Base-by-base conservation (phyloP, 2,329 filamentous ascomycete species). In the Clonostachys byssicola region DNA sequence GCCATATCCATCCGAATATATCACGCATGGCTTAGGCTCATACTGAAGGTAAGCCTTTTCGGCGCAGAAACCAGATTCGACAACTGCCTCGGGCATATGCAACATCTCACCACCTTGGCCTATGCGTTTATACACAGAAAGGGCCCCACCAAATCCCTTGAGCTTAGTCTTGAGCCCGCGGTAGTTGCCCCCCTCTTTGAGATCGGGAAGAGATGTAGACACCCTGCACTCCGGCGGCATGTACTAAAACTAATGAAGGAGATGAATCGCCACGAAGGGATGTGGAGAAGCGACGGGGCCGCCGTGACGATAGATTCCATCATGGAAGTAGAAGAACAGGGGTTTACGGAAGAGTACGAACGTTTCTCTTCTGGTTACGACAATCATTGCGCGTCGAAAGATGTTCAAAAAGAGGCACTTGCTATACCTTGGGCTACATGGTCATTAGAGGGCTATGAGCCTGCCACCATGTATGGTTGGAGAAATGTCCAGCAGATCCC, bases 151-250 rank as follows among this genome's bases (percentile, higher is more conserved):
- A 23, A 23, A 14, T 23, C 20, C 20, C 20, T 23, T 23, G 20
- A 23, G 20, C 13, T 54, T 45, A 62, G 62, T 2, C 51, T 67
- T 1, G 64, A 66, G 42, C 60, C 60, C 9, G 63, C 62, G 0
- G 40, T 67, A 13, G 57, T 63, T 4, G 54, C 65, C 10, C 59
- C 61, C 1, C 47, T 60, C 2, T 66, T 60, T 47, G 39, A 63
- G 35, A 49, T 51, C 2, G 50, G 47, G 0, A 53, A 56, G 5
- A 55, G 61, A 3, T 67, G 64, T 17, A 57, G 64, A 0, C 63
- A 67, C 47, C 59, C 62, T 0, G 45, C 54, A 23, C 43, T 64
- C 1, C 55, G 64, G 3, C 48, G 55, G 10, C 44, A 52, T 16
- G 55, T 53, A 5, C 34, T 60, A 12, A 40, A 40, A n/a, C 42